Evolutionary conservation across 768 basidiomycete genomes (phyloP), one percentile per base, ranked within the genome.

Genomic region (Daedaleopsis nitida): DNA sequence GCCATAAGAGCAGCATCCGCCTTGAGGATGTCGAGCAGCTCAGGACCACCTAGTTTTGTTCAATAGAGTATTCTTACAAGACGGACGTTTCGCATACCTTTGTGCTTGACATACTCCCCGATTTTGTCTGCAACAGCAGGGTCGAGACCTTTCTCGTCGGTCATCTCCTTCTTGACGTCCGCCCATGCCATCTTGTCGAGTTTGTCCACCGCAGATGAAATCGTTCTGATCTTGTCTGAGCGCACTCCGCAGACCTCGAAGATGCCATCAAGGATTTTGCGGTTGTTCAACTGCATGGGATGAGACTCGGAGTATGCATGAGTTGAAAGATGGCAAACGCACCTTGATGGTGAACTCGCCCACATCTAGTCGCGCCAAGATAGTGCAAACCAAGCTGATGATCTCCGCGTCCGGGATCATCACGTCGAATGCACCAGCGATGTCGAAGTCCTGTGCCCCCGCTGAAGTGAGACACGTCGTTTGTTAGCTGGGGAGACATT

Each of bases 391-490:
- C 60, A 98, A 73, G 64, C 87, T 87, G 63, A 98, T 81, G 27
- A 97, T 73, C 73, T 99, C 97, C 1, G 93, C 92, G 70, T 98
- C 97, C 10, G 97, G 92, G 57, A 99, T 92, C 97, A 99, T 99
- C 4, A 93, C 77, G 73, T 99, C 97, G 88, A 92, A 98, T 9
- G 74, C 70, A 10, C 97, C 97, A 34, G 90, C 86, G 55, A 98
- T 94, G 73, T 98, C 97, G 69, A 98, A 91, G 74, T 99, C 96
- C 95, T 96, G 67, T 42, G 23, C 27, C 17, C 45, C 34, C 47
- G 16, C 2, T 55, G 4, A 47, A 4, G 5, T 5, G 23, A 62
- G 44, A 2, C 14, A 14, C 12, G 17, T 78, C 53, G 2, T 38
- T 9, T 5, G 38, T 21, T 12, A 16, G 9, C 14, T 12, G 10